A percentile compares a stretch with the other conserved stretches of the same genome.
Conservation (phyloP, 352 stramenopile species). For the Phytophthora chlamydospora region DNA sequence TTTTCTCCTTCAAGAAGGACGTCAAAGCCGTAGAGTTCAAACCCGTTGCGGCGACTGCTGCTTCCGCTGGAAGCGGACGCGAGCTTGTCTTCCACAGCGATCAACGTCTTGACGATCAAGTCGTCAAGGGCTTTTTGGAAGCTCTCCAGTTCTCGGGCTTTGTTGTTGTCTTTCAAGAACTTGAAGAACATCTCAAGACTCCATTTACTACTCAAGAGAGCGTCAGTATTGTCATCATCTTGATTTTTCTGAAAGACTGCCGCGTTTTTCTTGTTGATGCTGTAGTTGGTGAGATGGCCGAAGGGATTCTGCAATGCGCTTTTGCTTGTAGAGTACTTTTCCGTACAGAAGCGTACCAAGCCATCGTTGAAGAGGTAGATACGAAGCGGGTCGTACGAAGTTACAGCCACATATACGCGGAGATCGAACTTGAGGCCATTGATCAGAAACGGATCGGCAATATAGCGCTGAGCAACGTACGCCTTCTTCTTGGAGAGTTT, state of each 20-base stretch:
- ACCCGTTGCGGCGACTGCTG: constrained; percentile 49
- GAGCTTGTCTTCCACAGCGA: constrained; percentile 86
- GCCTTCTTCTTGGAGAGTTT: constrained; percentile 76
- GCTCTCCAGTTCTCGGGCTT: constrained; percentile 38
- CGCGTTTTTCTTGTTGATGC: constrained; percentile 91
- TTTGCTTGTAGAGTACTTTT: constrained; percentile 74
- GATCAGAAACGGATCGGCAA: constrained; percentile 84
- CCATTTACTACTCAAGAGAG: constrained; percentile 83
- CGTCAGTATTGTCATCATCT: constrained; percentile 46
- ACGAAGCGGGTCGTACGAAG: constrained; percentile 83
- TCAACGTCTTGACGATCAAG: constrained; percentile 90
- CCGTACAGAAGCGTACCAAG: constrained; percentile 88
- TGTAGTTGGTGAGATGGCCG: constrained; percentile 93
- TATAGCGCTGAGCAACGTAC: constrained; percentile 78
- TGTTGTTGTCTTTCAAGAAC: constrained; percentile 48
- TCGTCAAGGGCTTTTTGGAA: constrained; percentile 67
- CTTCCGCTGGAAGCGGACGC: constrained; percentile 34
- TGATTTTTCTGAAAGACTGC: constrained; percentile 75
- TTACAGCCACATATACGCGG: constrained; percentile 91
- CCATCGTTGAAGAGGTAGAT: constrained; percentile 89
- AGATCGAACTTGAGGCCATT: constrained; percentile 93
- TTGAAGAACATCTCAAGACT: constrained; percentile 65
- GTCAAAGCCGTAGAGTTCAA: constrained; percentile 92
- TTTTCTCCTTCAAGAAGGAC: constrained; percentile 78
- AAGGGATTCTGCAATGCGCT: constrained; percentile 82